These are phyloP conservation scores for Athelia sp. DNA, from an alignment of 1,284 basidiomycete species.

Conservation along the genomic window DNA sequence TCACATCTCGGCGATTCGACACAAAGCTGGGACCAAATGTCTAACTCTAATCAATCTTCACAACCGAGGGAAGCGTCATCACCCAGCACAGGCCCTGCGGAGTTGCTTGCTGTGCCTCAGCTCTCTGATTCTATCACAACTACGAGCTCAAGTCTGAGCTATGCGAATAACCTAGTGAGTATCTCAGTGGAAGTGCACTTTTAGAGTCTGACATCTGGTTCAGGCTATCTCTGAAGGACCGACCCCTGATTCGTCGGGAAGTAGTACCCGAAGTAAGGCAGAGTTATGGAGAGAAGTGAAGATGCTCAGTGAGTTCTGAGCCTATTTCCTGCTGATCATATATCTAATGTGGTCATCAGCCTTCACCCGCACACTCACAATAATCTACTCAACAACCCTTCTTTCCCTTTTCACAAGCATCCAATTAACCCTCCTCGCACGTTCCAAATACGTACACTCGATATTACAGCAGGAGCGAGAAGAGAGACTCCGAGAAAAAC, in stretches of 20 bases:
- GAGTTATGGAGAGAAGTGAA: constrained; percentile 85
- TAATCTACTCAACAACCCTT: constrained; percentile 77
- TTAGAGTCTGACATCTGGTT: background rate
- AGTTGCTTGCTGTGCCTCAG: constrained; percentile 12
- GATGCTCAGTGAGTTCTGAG: constrained; percentile 55
- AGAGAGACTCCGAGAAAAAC: constrained; percentile 46
- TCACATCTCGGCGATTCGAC: constrained; percentile 30
- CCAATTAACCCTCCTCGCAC: constrained; percentile 82
- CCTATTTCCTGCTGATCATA: constrained; percentile 4
- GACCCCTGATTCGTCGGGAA: constrained; percentile 12
- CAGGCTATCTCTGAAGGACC: constrained; percentile 24
- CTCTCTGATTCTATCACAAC: constrained; percentile 36
- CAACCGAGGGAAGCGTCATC: constrained; percentile 14
- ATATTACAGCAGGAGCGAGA: constrained; percentile 61
- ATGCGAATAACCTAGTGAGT: constrained; percentile 9
- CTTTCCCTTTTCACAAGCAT: constrained; percentile 78
- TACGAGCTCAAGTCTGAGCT: constrained; percentile 29
- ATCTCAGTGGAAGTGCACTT: background rate
- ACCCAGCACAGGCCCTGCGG: constrained; percentile 10
- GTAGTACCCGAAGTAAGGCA: constrained; percentile 44
- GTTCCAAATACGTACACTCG: constrained; percentile 74
- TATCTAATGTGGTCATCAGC: constrained; percentile 37
- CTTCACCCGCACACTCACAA: constrained; percentile 81
- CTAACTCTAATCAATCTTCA: constrained; percentile 15
- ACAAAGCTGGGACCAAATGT: constrained; percentile 50